Conservation (phyloP, 306 rosid species). For the Citrullus colocynthis region DNA sequence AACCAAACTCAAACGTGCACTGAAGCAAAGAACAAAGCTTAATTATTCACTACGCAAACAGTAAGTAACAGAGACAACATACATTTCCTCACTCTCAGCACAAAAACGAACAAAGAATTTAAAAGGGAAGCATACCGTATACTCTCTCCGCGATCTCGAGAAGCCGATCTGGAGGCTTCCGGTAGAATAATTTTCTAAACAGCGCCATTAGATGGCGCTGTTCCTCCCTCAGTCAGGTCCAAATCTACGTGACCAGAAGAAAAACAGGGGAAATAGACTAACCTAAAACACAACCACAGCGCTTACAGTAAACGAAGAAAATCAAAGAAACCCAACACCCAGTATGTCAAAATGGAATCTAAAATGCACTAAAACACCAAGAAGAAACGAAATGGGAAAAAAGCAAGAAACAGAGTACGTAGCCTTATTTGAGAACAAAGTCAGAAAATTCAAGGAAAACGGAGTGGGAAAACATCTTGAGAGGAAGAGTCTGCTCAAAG, state of each 20-base stretch:
- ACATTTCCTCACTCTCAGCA: neutral
- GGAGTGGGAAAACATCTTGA: neutral
- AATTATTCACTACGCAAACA: conserved; percentile 18
- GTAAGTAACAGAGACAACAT: neutral
- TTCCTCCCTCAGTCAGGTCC: conserved; percentile 73
- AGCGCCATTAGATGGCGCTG: conserved; percentile 99
- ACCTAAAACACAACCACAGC: neutral
- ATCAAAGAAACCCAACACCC: conserved; percentile 16
- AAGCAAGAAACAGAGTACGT: neutral
- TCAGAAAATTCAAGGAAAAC: neutral
- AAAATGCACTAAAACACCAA: neutral
- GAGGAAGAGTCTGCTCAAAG: neutral
- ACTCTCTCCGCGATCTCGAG: conserved; percentile 96
- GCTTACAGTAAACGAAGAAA: conserved; percentile 8
- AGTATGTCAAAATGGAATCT: conserved; percentile 4
- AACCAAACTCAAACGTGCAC: neutral
- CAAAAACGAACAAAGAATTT: neutral
- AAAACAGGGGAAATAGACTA: conserved; percentile 13
- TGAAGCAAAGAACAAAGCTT: neutral
- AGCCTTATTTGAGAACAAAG: neutral
- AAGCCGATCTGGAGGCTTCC: conserved; percentile 99
- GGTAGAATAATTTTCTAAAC: conserved; percentile 85
- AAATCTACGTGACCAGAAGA: conserved; percentile 24
- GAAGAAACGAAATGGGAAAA: neutral
- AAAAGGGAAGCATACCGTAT: conserved; percentile 38